Conservation (phyloP, 2,329 filamentous ascomycete species). For the Fusarium sp. region DNA sequence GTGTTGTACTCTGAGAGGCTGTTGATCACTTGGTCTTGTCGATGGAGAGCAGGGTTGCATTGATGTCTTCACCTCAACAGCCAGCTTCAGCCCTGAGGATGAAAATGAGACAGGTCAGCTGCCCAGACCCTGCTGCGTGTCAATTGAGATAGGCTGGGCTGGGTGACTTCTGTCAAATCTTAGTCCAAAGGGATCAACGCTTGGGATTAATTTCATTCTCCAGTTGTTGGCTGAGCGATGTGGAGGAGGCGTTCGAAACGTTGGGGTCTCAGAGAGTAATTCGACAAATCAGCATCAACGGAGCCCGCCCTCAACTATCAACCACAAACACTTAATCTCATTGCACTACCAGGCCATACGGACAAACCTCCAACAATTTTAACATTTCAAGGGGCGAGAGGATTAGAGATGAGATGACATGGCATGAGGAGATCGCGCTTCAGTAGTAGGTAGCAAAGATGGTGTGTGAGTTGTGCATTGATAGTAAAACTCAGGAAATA, state of each 20-base stretch:
- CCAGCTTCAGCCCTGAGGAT: slow-evolving; percentile 25
- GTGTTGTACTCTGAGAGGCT: not conserved
- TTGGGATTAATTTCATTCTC: slow-evolving; percentile 27
- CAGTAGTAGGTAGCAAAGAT: not conserved
- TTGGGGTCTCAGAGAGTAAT: slow-evolving; percentile 34
- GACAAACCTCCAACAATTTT: not conserved
- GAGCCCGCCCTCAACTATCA: not conserved
- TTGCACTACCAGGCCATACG: not conserved
- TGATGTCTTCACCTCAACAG: slow-evolving; percentile 8
- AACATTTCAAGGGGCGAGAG: not conserved
- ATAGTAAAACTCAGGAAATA: slow-evolving; percentile 1
- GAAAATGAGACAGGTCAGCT: slow-evolving; percentile 34
- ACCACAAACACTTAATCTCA: not conserved
- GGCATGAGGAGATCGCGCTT: slow-evolving; percentile 1
- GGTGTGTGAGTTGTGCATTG: slow-evolving; percentile 9
- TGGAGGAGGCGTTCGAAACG: slow-evolving; percentile 43
- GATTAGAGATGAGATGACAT: slow-evolving; percentile 6
- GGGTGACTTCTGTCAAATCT: slow-evolving; percentile 19
- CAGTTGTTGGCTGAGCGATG: slow-evolving; percentile 33
- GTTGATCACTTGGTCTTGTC: slow-evolving; percentile 20
- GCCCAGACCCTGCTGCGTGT: slow-evolving; percentile 30
- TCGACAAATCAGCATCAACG: slow-evolving; percentile 32
- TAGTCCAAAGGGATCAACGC: slow-evolving; percentile 2
- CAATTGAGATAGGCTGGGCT: slow-evolving; percentile 6
- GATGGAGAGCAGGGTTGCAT: slow-evolving; percentile 15